phyloP scores from a whole-genome alignment of 108 stramenopile genomes.

The Schizochytrium sp. region DNA sequence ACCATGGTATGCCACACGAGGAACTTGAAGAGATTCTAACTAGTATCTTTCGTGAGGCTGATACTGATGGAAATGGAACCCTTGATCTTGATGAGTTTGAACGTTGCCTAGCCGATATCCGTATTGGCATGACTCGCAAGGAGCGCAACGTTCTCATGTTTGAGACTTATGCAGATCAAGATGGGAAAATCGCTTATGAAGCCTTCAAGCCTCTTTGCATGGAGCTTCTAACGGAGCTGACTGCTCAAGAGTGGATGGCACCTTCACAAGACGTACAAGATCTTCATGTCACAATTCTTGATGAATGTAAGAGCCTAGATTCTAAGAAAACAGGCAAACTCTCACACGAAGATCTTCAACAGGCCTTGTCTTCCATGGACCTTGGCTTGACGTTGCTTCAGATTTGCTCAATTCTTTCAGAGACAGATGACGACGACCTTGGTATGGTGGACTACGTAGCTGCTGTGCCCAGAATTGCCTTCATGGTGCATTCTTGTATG shows the following conservation, averaged over 20 bases:
- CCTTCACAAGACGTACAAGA: slow-evolving; percentile 58
- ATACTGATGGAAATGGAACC: slow-evolving; percentile 21
- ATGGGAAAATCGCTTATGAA: slow-evolving; percentile 54
- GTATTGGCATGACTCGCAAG: slow-evolving; percentile 55
- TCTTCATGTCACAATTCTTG: slow-evolving; percentile 30
- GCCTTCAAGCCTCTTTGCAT: slow-evolving; percentile 60
- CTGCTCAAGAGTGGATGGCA: slow-evolving; percentile 49
- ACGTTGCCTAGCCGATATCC: slow-evolving; percentile 48
- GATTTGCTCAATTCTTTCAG: slow-evolving; percentile 47
- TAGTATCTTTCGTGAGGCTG: slow-evolving; percentile 45
- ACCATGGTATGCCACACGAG: slow-evolving; percentile 54
- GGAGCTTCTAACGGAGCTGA: slow-evolving; percentile 44
- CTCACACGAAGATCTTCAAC: slow-evolving; percentile 18
- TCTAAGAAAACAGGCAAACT: neutral
- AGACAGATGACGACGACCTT: neutral
- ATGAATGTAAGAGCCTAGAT: neutral
- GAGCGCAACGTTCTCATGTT: slow-evolving; percentile 57
- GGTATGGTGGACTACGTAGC: slow-evolving; percentile 52
- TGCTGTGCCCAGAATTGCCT: neutral
- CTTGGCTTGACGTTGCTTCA: slow-evolving; percentile 45
- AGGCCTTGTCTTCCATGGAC: neutral
- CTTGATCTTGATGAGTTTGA: slow-evolving; percentile 60
- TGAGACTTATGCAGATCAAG: slow-evolving; percentile 43
- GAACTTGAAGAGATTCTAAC: slow-evolving; percentile 57
- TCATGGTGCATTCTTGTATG: slow-evolving; percentile 41